Base-by-base conservation (phyloP, 345 rosid genomes). In the thale cress (Arabidopsis thaliana) region DNA sequence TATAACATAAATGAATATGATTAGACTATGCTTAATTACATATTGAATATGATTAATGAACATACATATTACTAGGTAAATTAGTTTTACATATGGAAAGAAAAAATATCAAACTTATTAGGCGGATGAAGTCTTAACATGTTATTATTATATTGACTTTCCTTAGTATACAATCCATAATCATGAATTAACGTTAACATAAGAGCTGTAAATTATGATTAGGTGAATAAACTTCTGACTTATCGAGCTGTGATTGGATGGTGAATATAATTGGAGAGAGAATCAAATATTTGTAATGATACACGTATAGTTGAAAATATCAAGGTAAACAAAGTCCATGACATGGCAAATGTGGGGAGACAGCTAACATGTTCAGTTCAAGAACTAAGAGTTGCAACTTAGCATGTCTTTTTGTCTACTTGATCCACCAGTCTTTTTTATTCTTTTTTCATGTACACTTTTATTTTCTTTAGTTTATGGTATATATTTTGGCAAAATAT, bases 381-480 rank as follows among this genome's bases (percentile, higher is more conserved):
- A 69, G 40, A 68, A 52, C 7, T 70, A 55, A 52, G 48, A 55
- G 25, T 77, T 64, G 76, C 67, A 71, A 77, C 76, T 64, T 71
- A 67, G 67, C 67, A 77, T 77, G 80, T 77, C 80, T 71, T 71
- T 65, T 61, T 77, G 76, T 77, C 75, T 69, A 34, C 28, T 61
- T 61, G 69, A 60, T 76, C 71, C 51, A 69, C 52, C 28, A 1
- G 6, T 76, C 37, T 8, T 34, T 65, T 41, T 55, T 7, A 48
- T 44, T 9, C 6, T 10, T 32, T 4, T 28, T 45, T 23, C 9
- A 6, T 38, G 16, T 28, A 22, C 2, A 24, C 0, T 73, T 45
- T 30, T 7, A 20, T 40, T 36, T 40, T 1, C 7, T 52, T 30
- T 13, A 32, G 22, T 50, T 12, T 9, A 40, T 24, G 4, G 3